phyloP scores from a whole-genome alignment of 805 yeast genomes.

The Saccharomyces jurei region DNA sequence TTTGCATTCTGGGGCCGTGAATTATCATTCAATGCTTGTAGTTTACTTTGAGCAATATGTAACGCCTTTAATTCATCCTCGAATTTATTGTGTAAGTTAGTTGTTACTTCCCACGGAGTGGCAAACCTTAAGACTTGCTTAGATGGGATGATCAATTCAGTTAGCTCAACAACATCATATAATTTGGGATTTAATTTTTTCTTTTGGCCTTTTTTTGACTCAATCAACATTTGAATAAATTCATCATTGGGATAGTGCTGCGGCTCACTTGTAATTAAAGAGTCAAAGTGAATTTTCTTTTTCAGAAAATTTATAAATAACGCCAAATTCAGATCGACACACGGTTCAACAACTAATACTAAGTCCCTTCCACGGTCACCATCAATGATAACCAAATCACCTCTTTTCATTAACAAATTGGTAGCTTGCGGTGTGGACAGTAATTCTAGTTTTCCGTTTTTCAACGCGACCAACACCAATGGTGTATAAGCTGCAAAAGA shows the following conservation, averaged over 20 bases:
- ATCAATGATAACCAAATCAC: constrained; percentile 69
- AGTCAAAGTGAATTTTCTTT: constrained; percentile 53
- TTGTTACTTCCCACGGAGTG: constrained; percentile 55
- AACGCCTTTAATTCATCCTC: constrained; percentile 67
- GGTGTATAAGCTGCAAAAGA: constrained; percentile 19
- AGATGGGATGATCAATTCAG: constrained; percentile 58
- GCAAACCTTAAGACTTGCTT: constrained; percentile 74
- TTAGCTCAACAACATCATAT: constrained; percentile 37
- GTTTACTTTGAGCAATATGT: constrained; percentile 51
- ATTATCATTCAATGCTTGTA: constrained; percentile 30
- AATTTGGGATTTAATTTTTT: constrained; percentile 24
- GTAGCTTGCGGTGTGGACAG: constrained; percentile 59
- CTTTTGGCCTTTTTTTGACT: constrained; percentile 16
- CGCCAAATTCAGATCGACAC: constrained; percentile 55
- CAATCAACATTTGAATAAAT: constrained; percentile 24
- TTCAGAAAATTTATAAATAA: constrained; percentile 65
- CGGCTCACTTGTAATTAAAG: constrained; percentile 26
- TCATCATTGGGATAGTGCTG: constrained; percentile 24
- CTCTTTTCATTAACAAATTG: constrained; percentile 46
- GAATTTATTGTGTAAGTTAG: constrained; percentile 52
- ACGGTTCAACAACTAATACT: constrained; percentile 63
- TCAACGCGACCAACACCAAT: constrained; percentile 43
- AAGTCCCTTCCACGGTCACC: constrained; percentile 81
- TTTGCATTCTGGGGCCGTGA: constrained; percentile 5
- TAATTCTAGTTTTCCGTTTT: constrained; percentile 62